phyloP scores from a whole-genome alignment of 2,329 filamentous ascomycete species.

The Zasmidium cellare region DNA sequence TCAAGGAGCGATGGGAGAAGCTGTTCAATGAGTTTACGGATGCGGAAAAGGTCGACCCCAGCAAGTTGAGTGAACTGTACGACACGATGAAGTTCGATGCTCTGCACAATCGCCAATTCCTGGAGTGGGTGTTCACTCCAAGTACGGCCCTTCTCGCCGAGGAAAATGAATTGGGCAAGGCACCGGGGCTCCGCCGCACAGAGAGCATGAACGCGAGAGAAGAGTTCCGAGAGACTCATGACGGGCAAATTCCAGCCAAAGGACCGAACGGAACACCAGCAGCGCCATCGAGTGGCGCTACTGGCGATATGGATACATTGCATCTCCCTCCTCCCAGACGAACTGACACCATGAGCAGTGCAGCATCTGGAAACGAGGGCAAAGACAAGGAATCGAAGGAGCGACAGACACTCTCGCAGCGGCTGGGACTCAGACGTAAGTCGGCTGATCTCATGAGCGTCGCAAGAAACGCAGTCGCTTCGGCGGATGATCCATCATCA shows the following conservation, averaged over 20 bases:
- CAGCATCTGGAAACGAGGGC: slow-evolving; percentile 9
- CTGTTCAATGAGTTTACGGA: slow-evolving; percentile 96
- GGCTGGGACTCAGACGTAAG: slow-evolving; percentile 54
- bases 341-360: slow-evolving; percentile 23
- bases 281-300: slow-evolving; percentile 1
- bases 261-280: slow-evolving; percentile 4
- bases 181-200: slow-evolving; percentile 27
- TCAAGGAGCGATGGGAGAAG: slow-evolving; percentile 97
- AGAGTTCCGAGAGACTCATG: slow-evolving; percentile 34
- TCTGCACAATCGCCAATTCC: slow-evolving; percentile 90
- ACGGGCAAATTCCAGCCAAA: slow-evolving; percentile 18
- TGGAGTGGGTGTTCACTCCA: slow-evolving; percentile 97
- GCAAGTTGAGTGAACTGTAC: slow-evolving; percentile 97
- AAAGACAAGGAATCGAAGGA: slow-evolving; percentile 16
- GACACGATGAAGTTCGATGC: slow-evolving; percentile 99
- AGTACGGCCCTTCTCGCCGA: slow-evolving; percentile 76
- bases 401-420: slow-evolving; percentile 40
- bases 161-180: slow-evolving; percentile 30
- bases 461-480: slow-evolving; percentile 16
- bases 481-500: slow-evolving; percentile 49
- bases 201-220: slow-evolving; percentile 33
- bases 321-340: slow-evolving; percentile 23
- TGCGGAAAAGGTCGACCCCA: slow-evolving; percentile 95
- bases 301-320: slow-evolving; percentile 12
- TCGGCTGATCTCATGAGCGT: slow-evolving; percentile 43